Evolutionary conservation across 2,329 filamentous ascomycete genomes (phyloP), one percentile per base, ranked within the genome.

Genomic region (Aspergillus tamarii): DNA sequence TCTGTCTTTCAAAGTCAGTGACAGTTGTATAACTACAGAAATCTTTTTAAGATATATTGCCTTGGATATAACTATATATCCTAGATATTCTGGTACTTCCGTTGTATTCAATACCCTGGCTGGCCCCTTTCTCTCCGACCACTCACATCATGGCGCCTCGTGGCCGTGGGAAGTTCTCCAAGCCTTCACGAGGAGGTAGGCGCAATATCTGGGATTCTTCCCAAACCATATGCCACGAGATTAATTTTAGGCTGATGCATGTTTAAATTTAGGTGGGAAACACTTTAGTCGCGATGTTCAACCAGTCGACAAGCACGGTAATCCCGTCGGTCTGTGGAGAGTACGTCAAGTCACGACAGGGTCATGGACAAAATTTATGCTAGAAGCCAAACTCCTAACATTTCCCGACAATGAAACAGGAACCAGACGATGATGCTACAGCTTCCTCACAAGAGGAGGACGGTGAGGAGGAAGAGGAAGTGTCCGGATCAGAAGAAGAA

Each of bases 111-210:
- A 52, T 28, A 23, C 5, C 48, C 14, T 52, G 1, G 7, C 48
- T 41, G 39, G 28, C 16, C 26, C 10, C 28, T 19, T 30, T n/a
- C 23, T 16, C 23, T 9, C 45, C 5, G 43, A 46, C 23, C 23
- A 32, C 48, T 30, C 48, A 52, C 59, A 62, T 63, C 32, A 82
- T 82, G 80, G 72, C 80, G 46, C 80, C 79, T 64, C 78, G 93
- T 77, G 93, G 92, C 72, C 91, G 94, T 76, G 93, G 93, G 80
- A 98, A 98, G 83, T 97, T 94, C 80, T 91, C 89, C 83, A 98
- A 97, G 84, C 93, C 91, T 70, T 93, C 92, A 72, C 87, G 94
- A 81, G 94, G 94, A 85, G 94, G 94, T 94, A 82, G 72, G 86
- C 69, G 65, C 52, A 46, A 28, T n/a, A 57, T 4, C 9, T 4